A percentile compares a stretch with the other conserved stretches of the same genome.
Conservation (phyloP, 148 eudicot species). For the Amaranthus palmeri region DNA sequence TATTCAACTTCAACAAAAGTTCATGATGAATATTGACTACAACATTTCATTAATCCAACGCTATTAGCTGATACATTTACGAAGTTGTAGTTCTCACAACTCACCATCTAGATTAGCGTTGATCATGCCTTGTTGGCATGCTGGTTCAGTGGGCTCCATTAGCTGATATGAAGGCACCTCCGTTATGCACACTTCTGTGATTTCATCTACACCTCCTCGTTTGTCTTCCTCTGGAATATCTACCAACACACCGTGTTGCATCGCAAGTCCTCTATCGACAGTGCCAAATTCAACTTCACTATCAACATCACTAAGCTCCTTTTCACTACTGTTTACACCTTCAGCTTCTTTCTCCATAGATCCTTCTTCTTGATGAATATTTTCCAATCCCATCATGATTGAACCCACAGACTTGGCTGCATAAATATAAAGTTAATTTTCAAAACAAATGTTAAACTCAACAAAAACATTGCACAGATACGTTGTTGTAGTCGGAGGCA, state of each 20-base stretch:
- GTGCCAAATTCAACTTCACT: neutral
- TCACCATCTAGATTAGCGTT: slow-evolving; percentile 1
- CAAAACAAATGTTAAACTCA: neutral
- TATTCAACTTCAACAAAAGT: too few relatives aligned
- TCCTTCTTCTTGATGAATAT: neutral
- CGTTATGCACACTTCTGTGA: neutral
- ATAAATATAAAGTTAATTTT: neutral
- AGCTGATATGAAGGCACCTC: neutral
- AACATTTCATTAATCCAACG: too few relatives aligned
- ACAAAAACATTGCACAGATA: neutral
- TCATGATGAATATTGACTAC: too few relatives aligned
- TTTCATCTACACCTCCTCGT: neutral
- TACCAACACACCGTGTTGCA: neutral
- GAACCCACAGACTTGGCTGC: neutral
- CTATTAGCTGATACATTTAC: too few relatives aligned
- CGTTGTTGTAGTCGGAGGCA: neutral
- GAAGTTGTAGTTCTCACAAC: neutral
- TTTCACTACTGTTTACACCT: neutral
- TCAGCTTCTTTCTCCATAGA: neutral
- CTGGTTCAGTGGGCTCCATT: neutral
- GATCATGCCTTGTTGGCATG: neutral
- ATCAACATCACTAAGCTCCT: neutral
- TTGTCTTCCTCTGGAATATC: neutral
- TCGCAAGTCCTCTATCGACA: neutral
- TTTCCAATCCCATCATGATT: neutral